Evolutionary conservation across 805 yeast genomes (phyloP).

Genomic region (Martiniozyma abietophila): DNA sequence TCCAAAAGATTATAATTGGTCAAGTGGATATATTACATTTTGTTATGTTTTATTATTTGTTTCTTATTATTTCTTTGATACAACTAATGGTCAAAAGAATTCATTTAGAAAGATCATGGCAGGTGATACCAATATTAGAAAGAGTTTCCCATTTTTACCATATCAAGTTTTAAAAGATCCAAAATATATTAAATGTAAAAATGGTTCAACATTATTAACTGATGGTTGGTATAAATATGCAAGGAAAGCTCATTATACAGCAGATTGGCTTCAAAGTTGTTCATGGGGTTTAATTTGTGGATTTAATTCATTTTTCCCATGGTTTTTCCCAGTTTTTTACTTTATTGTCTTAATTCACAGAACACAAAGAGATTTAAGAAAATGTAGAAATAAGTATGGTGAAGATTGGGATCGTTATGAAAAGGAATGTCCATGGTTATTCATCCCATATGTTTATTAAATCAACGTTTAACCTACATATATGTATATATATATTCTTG

Average conservation of each 20-base stretch:
- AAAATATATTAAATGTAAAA: constrained; percentile 69
- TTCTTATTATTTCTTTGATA: constrained; percentile 90
- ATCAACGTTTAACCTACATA: no score
- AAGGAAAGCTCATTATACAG: constrained; percentile 91
- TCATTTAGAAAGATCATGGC: constrained; percentile 75
- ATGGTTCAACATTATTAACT: constrained; percentile 75
- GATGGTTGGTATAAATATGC: constrained; percentile 96
- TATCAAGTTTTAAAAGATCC: constrained; percentile 78
- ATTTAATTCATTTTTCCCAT: constrained; percentile 77
- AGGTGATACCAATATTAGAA: constrained; percentile 70
- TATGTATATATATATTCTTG: no score
- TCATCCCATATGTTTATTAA: constrained; percentile 78
- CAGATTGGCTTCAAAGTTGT: constrained; percentile 80
- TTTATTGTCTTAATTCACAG: constrained; percentile 81
- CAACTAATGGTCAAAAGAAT: constrained; percentile 92
- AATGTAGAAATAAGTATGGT: constrained; percentile 84
- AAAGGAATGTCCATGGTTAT: constrained; percentile 82
- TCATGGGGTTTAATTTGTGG: constrained; percentile 94
- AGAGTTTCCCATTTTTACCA: constrained; percentile 90
- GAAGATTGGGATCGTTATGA: constrained; percentile 86
- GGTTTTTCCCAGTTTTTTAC: constrained; percentile 94
- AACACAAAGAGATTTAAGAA: constrained; percentile 76
- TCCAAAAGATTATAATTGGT: constrained; percentile 75
- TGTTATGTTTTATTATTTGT: constrained; percentile 48
- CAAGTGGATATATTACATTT: constrained; percentile 46